Percentiles rank a stretch among this genome's conserved stretches.
Conservation (phyloP, 192 early-diverging fungal species). For the Dispira parvispora region DNA sequence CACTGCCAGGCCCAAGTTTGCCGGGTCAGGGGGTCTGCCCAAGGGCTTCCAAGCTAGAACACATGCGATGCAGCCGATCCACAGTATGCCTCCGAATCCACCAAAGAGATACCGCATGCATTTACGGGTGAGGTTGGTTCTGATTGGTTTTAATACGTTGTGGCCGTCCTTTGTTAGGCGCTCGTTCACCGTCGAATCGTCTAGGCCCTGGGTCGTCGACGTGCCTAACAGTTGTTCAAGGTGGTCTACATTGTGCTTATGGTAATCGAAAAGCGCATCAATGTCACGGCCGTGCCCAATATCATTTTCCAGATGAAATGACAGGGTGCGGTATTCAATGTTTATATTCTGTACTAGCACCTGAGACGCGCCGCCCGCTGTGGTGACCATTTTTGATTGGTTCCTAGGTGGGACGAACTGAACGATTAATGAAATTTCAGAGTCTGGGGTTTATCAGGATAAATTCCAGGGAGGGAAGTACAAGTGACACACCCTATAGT, state of each 20-base stretch:
- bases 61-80: slow-evolving; percentile 46
- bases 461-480: too few species aligned
- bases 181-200: not conserved
- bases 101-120: slow-evolving; percentile 38
- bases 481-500: too few species aligned
- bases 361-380: not conserved
- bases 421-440: too few species aligned
- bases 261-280: not conserved
- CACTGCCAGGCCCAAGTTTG: slow-evolving; percentile 39
- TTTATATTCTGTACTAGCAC: slow-evolving; percentile 7
- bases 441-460: too few species aligned
- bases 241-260: not conserved
- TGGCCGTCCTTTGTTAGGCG: not conserved
- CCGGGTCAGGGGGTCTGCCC: slow-evolving; percentile 31
- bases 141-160: slow-evolving; percentile 11
- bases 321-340: slow-evolving; percentile 11
- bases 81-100: slow-evolving; percentile 52
- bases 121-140: slow-evolving; percentile 25
- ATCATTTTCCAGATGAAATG: slow-evolving; percentile 5
- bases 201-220: not conserved
- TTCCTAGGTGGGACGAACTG: too few species aligned
- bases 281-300: not conserved
- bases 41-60: slow-evolving; percentile 47
- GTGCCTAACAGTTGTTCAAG: not conserved
- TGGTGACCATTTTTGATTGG: not conserved